Percentiles rank a stretch among this genome's conserved stretches.
Conservation (phyloP, 176 grass and related monocot genomes). For the Phyllostachys edulis region DNA sequence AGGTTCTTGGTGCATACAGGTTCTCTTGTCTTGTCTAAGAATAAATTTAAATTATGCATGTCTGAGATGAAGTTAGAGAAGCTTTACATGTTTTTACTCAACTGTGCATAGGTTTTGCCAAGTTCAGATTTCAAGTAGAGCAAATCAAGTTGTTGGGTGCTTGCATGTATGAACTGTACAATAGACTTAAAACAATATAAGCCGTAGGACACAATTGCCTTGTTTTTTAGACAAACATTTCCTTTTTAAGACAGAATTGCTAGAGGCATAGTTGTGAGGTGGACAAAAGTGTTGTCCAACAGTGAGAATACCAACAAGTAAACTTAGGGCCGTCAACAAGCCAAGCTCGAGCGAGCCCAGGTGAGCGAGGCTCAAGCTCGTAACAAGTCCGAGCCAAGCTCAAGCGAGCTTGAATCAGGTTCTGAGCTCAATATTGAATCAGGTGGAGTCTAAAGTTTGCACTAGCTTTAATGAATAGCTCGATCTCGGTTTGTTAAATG, state of each 20-base stretch:
- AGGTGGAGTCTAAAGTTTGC: background rate
- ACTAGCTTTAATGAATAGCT: background rate
- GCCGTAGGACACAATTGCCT: background rate
- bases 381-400: background rate
- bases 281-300: background rate
- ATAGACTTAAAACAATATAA: background rate
- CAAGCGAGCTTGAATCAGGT: background rate
- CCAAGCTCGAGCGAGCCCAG: too few relatives aligned
- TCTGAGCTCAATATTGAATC: background rate
- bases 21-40: background rate
- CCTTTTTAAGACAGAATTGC: background rate
- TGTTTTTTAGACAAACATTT: background rate
- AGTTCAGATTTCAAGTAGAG: background rate
- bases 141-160: background rate
- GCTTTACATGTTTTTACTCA: background rate
- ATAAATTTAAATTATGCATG: slow-evolving; percentile 4
- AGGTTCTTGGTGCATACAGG: background rate
- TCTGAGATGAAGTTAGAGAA: slow-evolving; percentile 1
- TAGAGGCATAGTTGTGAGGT: background rate
- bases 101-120: background rate
- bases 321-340: background rate
- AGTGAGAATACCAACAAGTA: background rate
- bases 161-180: slow-evolving; percentile 3
- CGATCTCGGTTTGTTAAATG: background rate
- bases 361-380: background rate